Evolutionary conservation across 345 rosid species (phyloP).

Genomic region (Ceriops tagal): DNA sequence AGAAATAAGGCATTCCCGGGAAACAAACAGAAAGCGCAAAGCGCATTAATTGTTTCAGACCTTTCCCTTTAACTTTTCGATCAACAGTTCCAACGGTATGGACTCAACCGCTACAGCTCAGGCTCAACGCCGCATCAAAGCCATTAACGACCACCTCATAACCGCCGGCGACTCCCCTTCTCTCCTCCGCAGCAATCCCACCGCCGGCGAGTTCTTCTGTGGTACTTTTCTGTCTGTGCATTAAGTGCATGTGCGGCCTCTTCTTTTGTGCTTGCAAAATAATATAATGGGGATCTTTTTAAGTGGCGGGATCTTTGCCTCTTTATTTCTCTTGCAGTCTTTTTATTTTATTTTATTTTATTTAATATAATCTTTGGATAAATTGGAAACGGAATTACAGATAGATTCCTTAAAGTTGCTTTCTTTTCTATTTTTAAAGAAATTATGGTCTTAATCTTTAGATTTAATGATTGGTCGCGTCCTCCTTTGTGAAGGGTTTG

Average conservation of each 20-base stretch:
- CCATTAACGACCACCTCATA: slow-evolving; percentile 61
- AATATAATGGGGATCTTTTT: too few relatives aligned
- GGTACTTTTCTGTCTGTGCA: slow-evolving; percentile 35
- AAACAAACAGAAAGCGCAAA: slow-evolving; percentile 6
- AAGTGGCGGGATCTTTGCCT: too few relatives aligned
- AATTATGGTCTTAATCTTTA: too few relatives aligned
- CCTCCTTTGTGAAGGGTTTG: too few relatives aligned
- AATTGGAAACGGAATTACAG: too few relatives aligned
- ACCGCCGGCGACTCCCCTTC: slow-evolving; percentile 32
- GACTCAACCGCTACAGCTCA: slow-evolving; percentile 30
- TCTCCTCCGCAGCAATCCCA: slow-evolving; percentile 44
- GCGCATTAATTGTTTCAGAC: background rate
- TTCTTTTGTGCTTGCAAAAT: background rate
- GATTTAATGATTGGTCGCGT: too few relatives aligned
- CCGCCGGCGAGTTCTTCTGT: slow-evolving; percentile 68
- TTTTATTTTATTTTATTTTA: too few relatives aligned
- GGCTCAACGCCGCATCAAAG: slow-evolving; percentile 70
- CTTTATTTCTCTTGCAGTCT: too few relatives aligned
- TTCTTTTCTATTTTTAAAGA: too few relatives aligned
- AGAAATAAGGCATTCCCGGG: background rate
- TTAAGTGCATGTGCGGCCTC: too few relatives aligned
- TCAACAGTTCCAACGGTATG: slow-evolving; percentile 18
- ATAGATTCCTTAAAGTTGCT: too few relatives aligned
- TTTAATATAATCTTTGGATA: too few relatives aligned
- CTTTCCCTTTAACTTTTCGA: background rate